Percentiles rank a stretch among this genome's conserved stretches.
Conservation (phyloP, 139 green algal species). For the Zygnema cylindricum region DNA sequence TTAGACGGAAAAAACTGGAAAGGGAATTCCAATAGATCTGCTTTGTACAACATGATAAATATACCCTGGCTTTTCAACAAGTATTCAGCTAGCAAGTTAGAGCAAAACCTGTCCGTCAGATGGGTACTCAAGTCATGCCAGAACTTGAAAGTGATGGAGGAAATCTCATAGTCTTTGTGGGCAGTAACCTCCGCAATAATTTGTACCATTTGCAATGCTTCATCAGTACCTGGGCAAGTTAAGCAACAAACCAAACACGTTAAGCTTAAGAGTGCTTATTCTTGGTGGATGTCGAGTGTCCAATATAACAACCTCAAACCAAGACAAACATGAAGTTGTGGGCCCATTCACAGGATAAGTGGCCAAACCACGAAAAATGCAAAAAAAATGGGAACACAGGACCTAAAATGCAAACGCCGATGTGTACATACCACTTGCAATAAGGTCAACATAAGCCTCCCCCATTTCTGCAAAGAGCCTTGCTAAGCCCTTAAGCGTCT, state of each 20-base stretch:
- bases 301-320: constrained; percentile 3
- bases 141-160: constrained; percentile 88
- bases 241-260: constrained; percentile 20
- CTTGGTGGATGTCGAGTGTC: too few relatives aligned
- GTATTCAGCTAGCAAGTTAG: too few relatives aligned
- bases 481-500: constrained; percentile 87
- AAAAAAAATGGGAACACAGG: too few relatives aligned
- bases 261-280: constrained; percentile 3
- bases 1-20: too few relatives aligned
- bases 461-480: constrained; percentile 90
- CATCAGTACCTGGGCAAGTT: constrained; percentile 26
- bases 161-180: constrained; percentile 80
- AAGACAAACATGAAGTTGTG: constrained; percentile 12
- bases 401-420: neutral
- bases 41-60: too few relatives aligned
- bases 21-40: too few relatives aligned
- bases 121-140: constrained; percentile 79
- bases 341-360: neutral
- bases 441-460: constrained; percentile 81
- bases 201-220: constrained; percentile 75
- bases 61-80: too few relatives aligned
- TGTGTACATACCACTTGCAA: constrained; percentile 50
- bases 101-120: too few relatives aligned
- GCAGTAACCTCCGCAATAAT: constrained; percentile 84
- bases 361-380: too few relatives aligned